These are phyloP conservation scores for Pilatotrama ljubarskyi DNA, from an alignment of 768 basidiomycete genomes.

Conservation along the genomic window DNA sequence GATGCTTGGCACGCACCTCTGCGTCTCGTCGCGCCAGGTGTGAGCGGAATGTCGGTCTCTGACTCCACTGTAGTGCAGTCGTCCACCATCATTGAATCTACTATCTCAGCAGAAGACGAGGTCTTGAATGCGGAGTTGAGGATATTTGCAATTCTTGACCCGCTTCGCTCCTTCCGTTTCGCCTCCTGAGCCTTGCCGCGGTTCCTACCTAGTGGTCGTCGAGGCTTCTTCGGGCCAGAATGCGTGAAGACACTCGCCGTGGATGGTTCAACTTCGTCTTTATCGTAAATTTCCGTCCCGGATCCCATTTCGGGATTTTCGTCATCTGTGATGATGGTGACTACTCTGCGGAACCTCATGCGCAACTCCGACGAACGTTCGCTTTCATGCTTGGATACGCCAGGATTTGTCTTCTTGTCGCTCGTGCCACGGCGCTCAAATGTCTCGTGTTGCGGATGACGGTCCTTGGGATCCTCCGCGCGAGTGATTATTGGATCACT, in stretches of 20 bases:
- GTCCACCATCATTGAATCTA: conserved; percentile 20
- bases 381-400: neutral
- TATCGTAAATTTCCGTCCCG: conserved; percentile 12
- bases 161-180: conserved; percentile 4
- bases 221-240: neutral
- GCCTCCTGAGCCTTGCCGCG: neutral
- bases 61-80: neutral
- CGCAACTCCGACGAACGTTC: neutral
- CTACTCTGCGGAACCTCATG: conserved; percentile 17
- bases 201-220: neutral
- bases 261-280: conserved; percentile 25
- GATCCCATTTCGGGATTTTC: conserved; percentile 14
- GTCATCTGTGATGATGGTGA: conserved; percentile 13
- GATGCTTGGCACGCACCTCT: conserved; percentile 12
- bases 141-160: conserved; percentile 5
- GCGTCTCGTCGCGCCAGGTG: conserved; percentile 8
- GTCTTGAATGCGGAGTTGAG: conserved; percentile 6
- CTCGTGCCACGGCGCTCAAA: neutral
- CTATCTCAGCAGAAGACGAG: conserved; percentile 23
- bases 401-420: neutral
- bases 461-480: neutral
- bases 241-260: neutral
- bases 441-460: neutral
- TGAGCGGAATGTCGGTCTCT: neutral
- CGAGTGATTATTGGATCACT: conserved; percentile 31